Evolutionary conservation across 176 grass and related monocot species (phyloP), one percentile per base, ranked within the genome.

Genomic region (Zoysia pacifica): DNA sequence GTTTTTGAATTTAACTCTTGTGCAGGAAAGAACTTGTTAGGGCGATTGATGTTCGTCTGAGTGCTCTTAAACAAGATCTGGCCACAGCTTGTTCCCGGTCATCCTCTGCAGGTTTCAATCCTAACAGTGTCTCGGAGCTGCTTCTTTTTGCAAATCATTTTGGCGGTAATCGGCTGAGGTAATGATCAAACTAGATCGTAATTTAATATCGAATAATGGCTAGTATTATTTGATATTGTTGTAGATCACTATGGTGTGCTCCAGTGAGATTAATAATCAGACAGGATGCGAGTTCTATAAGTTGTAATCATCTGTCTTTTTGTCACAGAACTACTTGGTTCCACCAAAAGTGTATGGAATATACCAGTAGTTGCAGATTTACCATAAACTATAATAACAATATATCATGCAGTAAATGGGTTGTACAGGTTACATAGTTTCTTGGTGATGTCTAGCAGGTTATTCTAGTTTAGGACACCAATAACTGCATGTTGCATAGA

Each of bases 41-140:
- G 72, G 94, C 94, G 7, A 97, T 97, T 67, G 94, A 97, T 82
- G 87, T 97, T 80, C 91, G 94, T 48, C 82, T 97, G 62, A 91
- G 77, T 67, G 87, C 89, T 76, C 87, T 97, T 73, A 92, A 97
- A 79, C 91, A 97, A 86, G 91, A 97, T 69, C 82, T 97, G 62
- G 83, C 74, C 36, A 88, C 74, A 56, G 88, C 94, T 76, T 97
- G 91, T 90, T 82, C 85, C 64, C 87, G 89, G 43, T 91, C 94
- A 75, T 90, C 94, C 28, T 92, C 94, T 55, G 91, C 87, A 70
- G 94, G 94, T 36, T 97, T 97, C 65, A 90, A 84, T 42, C 82
- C 80, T 11, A 75, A 81, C 9, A 97, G 67, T 70, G 87, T 94
- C 38, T 89, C 87, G 16, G 87, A 97, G 56, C 94, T 97, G 48